Percentiles rank a stretch among this genome's conserved stretches.
These are phyloP conservation scores for Onygenales sp. DNA, from an alignment of 2,329 filamentous ascomycete species.

Conservation along the genomic window DNA sequence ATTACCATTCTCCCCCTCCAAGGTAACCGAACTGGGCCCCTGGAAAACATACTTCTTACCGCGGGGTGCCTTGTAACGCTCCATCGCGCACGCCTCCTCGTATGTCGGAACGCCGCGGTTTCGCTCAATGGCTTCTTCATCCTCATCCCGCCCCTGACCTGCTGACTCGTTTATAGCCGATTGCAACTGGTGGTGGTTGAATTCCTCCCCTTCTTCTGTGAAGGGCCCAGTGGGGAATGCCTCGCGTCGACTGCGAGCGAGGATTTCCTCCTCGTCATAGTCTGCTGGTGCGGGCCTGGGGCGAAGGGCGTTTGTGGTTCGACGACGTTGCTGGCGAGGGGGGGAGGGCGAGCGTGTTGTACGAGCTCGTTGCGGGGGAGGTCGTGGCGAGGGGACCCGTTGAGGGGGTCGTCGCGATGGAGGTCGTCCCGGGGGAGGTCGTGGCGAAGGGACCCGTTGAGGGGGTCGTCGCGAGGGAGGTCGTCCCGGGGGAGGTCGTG, in stretches of 20 bases:
- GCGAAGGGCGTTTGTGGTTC: no score
- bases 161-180: constrained; percentile 12
- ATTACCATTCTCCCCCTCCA: not conserved
- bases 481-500: no score
- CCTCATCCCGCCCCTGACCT: constrained; percentile 8
- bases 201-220: constrained; percentile 3
- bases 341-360: no score
- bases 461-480: no score
- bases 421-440: no score
- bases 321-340: no score
- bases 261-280: constrained; percentile 9
- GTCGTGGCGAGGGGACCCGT: no score
- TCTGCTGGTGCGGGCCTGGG: not conserved
- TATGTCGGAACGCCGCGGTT: constrained; percentile 12
- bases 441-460: no score
- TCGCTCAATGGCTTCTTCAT: constrained; percentile 13
- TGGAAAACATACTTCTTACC: constrained; percentile 13
- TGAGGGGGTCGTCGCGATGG: no score
- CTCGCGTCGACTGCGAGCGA: constrained; percentile 7
- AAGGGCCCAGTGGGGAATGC: constrained; percentile 4
- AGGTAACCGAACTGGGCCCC: constrained; percentile 7
- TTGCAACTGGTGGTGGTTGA: constrained; percentile 9
- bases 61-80: constrained; percentile 4
- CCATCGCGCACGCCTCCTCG: constrained; percentile 10
- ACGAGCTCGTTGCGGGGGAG: no score